Evolutionary conservation across 768 basidiomycete species (phyloP), one percentile per base, ranked within the genome.

Genomic region (Tylopilus felleus): DNA sequence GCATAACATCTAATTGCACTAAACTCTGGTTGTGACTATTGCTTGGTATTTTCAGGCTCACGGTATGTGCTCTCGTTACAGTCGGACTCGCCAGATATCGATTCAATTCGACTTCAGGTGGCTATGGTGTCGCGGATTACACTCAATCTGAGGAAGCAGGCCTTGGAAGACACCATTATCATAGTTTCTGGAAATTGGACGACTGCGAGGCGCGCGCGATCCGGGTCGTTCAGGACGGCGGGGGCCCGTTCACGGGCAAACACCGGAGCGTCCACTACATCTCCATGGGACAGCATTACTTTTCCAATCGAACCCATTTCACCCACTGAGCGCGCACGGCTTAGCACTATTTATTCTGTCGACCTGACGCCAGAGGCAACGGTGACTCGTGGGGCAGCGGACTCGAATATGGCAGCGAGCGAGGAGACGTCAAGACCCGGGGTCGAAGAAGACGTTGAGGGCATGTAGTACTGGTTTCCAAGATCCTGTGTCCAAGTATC

Each of bases 61-160:
- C 52, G 23, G 52, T 69, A 40, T 19, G 66, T 42, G 22, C 43
- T 22, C 27, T 41, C 19, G n/a, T 22, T 48, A 13, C 19, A 14
- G 10, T 7, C n/a, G 14, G n/a, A n/a, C n/a, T n/a, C 8, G 25
- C 4, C 22, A 38, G 38, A 33, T 36, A 31, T 53, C 22, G 28
- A 49, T 39, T 28, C 7, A 31, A 46, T 35, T 35, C 19, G 13
- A 55, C 19, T 63, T 27, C 61, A 79, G 68, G 81, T 86, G 12
- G 74, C 82, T 0, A 86, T 85, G 81, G 84, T 85, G 77, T 85
- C 83, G 4, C 77, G 85, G 8, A 85, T 86, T 46, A 85, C 84
- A 1, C 75, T 86, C 23, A 81, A 79, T 63, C 73, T 86, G 10
- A 80, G 72, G 66, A 80, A 78, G 65, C 70, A 65, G 38, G 49